Conservation (phyloP, 1,139 yeast genomes). For the Candida sp. region DNA sequence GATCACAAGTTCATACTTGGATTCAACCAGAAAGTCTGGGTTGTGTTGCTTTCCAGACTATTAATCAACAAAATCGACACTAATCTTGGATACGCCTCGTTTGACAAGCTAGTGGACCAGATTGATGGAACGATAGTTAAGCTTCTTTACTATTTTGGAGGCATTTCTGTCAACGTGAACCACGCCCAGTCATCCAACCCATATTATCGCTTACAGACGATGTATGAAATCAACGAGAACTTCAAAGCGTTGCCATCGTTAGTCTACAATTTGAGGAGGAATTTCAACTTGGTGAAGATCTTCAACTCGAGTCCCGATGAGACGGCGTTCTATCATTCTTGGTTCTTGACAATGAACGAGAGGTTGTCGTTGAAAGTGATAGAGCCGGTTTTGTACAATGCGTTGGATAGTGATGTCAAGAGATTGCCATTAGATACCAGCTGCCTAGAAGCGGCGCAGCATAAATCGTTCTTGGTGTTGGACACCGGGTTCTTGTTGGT, state of each 20-base stretch:
- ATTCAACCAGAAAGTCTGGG: constrained; percentile 37
- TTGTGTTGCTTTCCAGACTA: constrained; percentile 33
- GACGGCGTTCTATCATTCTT: constrained; percentile 40
- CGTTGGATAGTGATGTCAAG: constrained; percentile 13
- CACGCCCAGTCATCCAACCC: constrained; percentile 24
- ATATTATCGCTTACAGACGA: constrained; percentile 20
- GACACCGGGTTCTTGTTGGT: constrained; percentile 33
- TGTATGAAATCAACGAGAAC: constrained; percentile 27
- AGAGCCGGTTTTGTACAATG: constrained; percentile 32
- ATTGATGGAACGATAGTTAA: constrained; percentile 31
- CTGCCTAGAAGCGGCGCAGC: constrained; percentile 16
- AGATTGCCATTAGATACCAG: constrained; percentile 23
- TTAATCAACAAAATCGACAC: constrained; percentile 39
- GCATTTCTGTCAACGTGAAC: constrained; percentile 19
- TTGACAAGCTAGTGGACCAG: constrained; percentile 28
- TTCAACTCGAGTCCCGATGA: constrained; percentile 52
- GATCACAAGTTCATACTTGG: constrained; percentile 29
- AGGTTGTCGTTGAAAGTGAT: constrained; percentile 26
- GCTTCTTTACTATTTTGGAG: constrained; percentile 38
- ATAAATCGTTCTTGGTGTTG: constrained; percentile 27
- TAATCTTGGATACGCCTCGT: constrained; percentile 36
- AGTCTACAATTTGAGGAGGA: constrained; percentile 35
- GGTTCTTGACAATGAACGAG: constrained; percentile 26
- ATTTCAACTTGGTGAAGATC: constrained; percentile 35
- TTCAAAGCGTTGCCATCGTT: constrained; percentile 31